These are phyloP conservation scores for Codiaeum variegatum DNA, from an alignment of 441 rosid genomes.

Conservation along the genomic window DNA sequence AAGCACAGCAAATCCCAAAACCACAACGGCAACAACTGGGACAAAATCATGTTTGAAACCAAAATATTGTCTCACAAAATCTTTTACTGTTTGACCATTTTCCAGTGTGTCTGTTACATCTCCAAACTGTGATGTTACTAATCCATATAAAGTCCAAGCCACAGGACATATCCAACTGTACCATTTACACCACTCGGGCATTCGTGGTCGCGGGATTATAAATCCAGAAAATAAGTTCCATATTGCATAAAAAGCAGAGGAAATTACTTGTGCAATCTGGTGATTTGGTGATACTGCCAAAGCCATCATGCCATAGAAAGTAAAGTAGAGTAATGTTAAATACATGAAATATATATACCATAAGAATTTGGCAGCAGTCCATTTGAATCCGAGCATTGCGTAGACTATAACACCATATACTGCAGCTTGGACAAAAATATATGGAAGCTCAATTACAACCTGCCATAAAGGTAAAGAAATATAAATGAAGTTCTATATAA, in stretches of 20 bases:
- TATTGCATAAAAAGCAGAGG: constrained; percentile 47
- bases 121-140: constrained; percentile 44
- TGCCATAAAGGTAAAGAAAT: constrained; percentile 20
- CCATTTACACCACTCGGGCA: constrained; percentile 65
- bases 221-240: constrained; percentile 85
- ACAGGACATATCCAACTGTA: constrained; percentile 44
- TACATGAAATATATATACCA: constrained; percentile 72
- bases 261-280: constrained; percentile 51
- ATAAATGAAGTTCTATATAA: not conserved
- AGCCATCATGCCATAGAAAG: constrained; percentile 74
- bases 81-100: constrained; percentile 25
- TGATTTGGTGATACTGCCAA: constrained; percentile 68
- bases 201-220: constrained; percentile 48
- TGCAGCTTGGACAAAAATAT: constrained; percentile 48
- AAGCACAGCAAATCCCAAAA: constrained; percentile 30
- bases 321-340: constrained; percentile 70
- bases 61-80: constrained; percentile 26
- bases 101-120: constrained; percentile 23
- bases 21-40: constrained; percentile 34
- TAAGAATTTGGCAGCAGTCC: constrained; percentile 52
- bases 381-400: constrained; percentile 62
- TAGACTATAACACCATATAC: constrained; percentile 56
- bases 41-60: constrained; percentile 41
- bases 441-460: constrained; percentile 65
- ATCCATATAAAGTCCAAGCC: constrained; percentile 50